Conservation (phyloP, 345 rosid genomes). For the Eucalyptus caleyi region DNA sequence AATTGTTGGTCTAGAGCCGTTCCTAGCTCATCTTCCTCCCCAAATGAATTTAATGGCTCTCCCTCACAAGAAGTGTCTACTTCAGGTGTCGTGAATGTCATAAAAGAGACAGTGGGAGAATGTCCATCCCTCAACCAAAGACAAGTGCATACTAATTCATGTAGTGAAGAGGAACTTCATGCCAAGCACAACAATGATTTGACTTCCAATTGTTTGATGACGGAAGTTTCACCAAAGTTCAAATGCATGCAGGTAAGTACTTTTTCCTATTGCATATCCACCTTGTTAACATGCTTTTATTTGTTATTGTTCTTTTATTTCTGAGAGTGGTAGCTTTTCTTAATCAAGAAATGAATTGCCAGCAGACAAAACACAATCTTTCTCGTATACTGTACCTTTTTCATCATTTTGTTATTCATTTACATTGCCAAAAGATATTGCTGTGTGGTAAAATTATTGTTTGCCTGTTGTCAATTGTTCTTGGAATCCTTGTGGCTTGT, state of each 20-base stretch:
- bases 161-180: not conserved
- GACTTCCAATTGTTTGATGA: not conserved
- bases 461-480: not conserved
- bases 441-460: not conserved
- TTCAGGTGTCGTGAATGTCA: not conserved
- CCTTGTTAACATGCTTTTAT: not conserved
- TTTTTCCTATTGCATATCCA: not conserved
- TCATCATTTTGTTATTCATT: not conserved
- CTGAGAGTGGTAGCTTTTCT: not conserved
- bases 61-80: conserved; percentile 3
- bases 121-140: not conserved
- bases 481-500: not conserved
- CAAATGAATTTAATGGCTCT: not conserved
- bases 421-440: not conserved
- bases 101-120: not conserved
- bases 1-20: not conserved
- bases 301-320: not conserved
- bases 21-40: conserved; percentile 4
- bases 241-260: conserved; percentile 23
- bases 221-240: not conserved
- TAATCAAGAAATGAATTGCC: not conserved
- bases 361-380: not conserved
- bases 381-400: not conserved
- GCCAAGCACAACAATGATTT: not conserved
- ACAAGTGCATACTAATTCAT: not conserved